Evolutionary conservation across 257 asterid species (phyloP).

Genomic region (Nicotiana paniculata): DNA sequence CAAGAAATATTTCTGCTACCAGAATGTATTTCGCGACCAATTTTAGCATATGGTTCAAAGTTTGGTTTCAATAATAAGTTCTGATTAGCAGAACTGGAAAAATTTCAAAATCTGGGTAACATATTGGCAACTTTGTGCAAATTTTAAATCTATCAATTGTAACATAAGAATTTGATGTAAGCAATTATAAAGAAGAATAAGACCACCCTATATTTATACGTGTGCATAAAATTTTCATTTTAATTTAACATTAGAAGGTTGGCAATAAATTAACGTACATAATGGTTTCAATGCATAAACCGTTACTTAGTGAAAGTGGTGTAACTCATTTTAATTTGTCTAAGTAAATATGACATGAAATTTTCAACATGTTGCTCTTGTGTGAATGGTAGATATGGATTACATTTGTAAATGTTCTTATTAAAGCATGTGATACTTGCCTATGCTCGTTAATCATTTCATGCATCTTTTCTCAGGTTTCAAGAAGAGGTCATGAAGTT

Average conservation of each 20-base stretch:
- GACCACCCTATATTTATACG: background rate
- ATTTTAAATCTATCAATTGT: background rate
- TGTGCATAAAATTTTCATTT: background rate
- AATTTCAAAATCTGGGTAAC: background rate
- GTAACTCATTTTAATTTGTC: background rate
- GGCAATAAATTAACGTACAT: background rate
- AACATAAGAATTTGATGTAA: background rate
- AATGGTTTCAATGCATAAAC: background rate
- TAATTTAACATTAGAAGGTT: background rate
- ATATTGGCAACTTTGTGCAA: background rate
- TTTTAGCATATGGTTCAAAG: background rate
- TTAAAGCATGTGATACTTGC: background rate
- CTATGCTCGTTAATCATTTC: slow-evolving; percentile 1
- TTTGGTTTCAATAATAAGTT: background rate
- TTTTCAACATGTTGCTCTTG: background rate
- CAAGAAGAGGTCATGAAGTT: slow-evolving; percentile 22
- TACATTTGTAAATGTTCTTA: background rate
- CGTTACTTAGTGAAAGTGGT: background rate
- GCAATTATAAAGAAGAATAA: background rate
- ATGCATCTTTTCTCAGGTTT: slow-evolving; percentile 14
- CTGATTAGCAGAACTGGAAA: background rate
- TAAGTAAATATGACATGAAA: background rate
- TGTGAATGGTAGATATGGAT: background rate
- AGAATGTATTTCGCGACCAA: background rate
- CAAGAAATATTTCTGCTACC: background rate